phyloP scores from a whole-genome alignment of 2,329 filamentous ascomycete genomes.

The Cercospora sojina region DNA sequence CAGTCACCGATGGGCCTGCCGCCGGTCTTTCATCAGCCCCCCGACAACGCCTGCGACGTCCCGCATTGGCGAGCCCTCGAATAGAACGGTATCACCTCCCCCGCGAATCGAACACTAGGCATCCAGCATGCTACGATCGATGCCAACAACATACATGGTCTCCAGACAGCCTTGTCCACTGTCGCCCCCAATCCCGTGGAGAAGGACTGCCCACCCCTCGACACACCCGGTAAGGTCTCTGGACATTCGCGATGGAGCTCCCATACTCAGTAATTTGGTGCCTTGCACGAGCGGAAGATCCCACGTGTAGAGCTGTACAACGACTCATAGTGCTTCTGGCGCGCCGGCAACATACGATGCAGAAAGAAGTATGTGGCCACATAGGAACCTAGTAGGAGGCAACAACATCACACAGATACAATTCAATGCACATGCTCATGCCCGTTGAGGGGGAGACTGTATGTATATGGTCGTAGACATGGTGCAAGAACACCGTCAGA shows the following conservation, averaged over 20 bases:
- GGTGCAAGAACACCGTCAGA: conserved; percentile 14
- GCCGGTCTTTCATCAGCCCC: conserved; percentile 7
- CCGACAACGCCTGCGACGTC: conserved; percentile 13
- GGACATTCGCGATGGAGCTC: conserved; percentile 15
- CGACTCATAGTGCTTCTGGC: conserved; percentile 10
- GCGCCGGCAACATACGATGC: conserved; percentile 13
- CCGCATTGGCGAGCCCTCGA: conserved; percentile 12
- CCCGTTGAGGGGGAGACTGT: conserved; percentile 14
- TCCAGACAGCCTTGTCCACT: conserved; percentile 16
- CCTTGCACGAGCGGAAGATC: conserved; percentile 16
- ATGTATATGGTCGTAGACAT: conserved; percentile 14
- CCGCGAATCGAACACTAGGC: conserved; percentile 14
- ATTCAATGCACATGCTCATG: conserved; percentile 12
- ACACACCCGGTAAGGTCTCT: conserved; percentile 11
- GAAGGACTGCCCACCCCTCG: conserved; percentile 14
- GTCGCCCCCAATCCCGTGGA: conserved; percentile 13
- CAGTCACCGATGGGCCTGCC: conserved; percentile 13
- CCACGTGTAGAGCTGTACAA: conserved; percentile 12
- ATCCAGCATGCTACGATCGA: conserved; percentile 14
- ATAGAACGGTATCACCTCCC: conserved; percentile 14
- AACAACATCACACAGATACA: conserved; percentile 12
- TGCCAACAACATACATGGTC: no score
- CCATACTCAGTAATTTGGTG: conserved; percentile 15
- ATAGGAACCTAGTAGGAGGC: conserved; percentile 21
- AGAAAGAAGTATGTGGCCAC: conserved; percentile 13